These are phyloP conservation scores for Blepharisma undulans DNA, from an alignment of 169 alveolate species.

Conservation along the genomic window DNA sequence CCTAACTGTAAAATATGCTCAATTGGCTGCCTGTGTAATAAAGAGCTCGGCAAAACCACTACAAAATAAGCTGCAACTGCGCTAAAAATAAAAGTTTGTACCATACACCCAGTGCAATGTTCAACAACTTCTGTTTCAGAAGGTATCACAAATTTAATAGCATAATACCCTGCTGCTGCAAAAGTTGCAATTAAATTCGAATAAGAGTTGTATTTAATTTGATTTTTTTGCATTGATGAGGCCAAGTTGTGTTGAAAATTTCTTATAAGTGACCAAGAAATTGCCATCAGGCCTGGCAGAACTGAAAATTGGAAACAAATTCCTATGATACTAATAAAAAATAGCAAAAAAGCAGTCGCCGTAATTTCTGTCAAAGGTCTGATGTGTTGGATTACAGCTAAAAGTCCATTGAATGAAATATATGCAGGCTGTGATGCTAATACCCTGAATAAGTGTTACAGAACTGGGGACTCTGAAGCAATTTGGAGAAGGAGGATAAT, in stretches of 20 bases:
- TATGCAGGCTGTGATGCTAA: slow-evolving; percentile 2
- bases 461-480: background rate
- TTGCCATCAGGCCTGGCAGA: background rate
- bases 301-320: slow-evolving; percentile 1
- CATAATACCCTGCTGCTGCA: background rate
- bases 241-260: background rate
- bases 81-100: background rate
- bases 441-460: slow-evolving; percentile 12
- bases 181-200: background rate
- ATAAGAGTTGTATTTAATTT: background rate
- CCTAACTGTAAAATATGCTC: background rate
- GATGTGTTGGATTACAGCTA: background rate
- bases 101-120: background rate
- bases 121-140: background rate
- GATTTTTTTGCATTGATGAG: background rate
- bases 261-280: background rate
- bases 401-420: background rate
- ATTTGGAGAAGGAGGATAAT: background rate
- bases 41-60: background rate
- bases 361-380: background rate
- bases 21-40: background rate
- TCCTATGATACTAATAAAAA: background rate
- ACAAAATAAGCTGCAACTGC: background rate
- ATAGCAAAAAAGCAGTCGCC: background rate
- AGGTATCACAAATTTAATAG: background rate